These are phyloP conservation scores for Chaetothyriales sp. DNA, from an alignment of 2,329 filamentous ascomycete genomes.

Conservation along the genomic window DNA sequence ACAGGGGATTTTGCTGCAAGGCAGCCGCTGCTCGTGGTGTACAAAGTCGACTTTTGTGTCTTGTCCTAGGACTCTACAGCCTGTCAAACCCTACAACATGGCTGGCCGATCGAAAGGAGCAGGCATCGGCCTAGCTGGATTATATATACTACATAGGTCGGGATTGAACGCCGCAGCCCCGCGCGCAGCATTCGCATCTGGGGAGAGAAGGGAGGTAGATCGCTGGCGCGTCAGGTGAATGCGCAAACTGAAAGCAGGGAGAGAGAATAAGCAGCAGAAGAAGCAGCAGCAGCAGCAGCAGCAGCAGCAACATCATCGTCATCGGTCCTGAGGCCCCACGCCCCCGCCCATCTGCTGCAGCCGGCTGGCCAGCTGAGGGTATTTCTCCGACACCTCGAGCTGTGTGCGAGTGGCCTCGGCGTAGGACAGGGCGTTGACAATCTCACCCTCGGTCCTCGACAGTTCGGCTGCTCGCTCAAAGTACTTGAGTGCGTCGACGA, in stretches of 20 bases:
- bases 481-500: constrained; percentile 86
- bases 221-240: neutral
- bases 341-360: constrained; percentile 45
- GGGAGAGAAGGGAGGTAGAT: neutral
- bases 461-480: constrained; percentile 94
- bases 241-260: neutral
- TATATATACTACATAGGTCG: neutral
- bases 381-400: constrained; percentile 79
- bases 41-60: neutral
- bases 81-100: neutral
- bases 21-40: neutral
- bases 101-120: neutral
- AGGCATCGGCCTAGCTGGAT: neutral
- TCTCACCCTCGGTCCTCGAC: constrained; percentile 84
- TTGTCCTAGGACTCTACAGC: neutral
- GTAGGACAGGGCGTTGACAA: constrained; percentile 91
- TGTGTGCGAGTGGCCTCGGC: constrained; percentile 94
- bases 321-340: constrained; percentile 2
- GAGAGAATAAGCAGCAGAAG: too few species aligned
- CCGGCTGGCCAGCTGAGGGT: constrained; percentile 63
- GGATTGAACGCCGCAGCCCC: neutral
- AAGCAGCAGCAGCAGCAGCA: neutral
- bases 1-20: neutral
- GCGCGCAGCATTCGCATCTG: neutral
- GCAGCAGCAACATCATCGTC: neutral